Evolutionary conservation across 2,329 filamentous ascomycete genomes (phyloP), one percentile per base, ranked within the genome.

Genomic region (Trichophyton benhamiae): DNA sequence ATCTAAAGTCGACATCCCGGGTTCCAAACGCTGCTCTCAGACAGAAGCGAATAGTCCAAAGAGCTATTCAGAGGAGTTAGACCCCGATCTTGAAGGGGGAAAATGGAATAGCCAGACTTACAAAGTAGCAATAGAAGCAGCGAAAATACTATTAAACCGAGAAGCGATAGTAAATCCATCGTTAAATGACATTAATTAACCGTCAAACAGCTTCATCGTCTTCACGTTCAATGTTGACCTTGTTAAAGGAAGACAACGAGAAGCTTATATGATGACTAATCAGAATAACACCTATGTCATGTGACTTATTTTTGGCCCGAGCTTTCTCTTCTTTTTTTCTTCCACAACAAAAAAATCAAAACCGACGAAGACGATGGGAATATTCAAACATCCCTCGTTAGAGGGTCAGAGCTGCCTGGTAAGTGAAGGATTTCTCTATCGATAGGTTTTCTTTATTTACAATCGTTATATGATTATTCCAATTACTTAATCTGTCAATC

Each of bases 401-500:
- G 52, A 55, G 52, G 30, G 27, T 36, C n/a, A 55, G 15, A 36
- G 33, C 30, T 36, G 27, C 52, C 33, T 66, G 46, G 59, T 60
- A 68, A 66, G 74, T 74, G 70, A 70, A 70, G 71, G 70, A 58
- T 15, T n/a, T 27, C 13, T 20, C 13, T 22, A 20, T 25, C 8
- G 9, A 20, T 13, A 27, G 33, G 11, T 13, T 6, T 52, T 20
- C 52, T 58, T 41, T 48, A 2, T 63, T 44, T 17, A 17, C 9
- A 30, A 15, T 36, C 9, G 44, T 38, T 70, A 74, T 72, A 88
- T 87, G 86, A 88, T 85, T 83, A 84, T 59, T 77, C 79, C 71
- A 77, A 77, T 77, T 75, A 75, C 75, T 48, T 78, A 84, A 88
- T 89, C 87, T 89, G 87, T 89, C 87, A 89, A 89, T 89, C 87